phyloP scores from a whole-genome alignment of 1,284 basidiomycete species.

The Entoloma clypeatum region DNA sequence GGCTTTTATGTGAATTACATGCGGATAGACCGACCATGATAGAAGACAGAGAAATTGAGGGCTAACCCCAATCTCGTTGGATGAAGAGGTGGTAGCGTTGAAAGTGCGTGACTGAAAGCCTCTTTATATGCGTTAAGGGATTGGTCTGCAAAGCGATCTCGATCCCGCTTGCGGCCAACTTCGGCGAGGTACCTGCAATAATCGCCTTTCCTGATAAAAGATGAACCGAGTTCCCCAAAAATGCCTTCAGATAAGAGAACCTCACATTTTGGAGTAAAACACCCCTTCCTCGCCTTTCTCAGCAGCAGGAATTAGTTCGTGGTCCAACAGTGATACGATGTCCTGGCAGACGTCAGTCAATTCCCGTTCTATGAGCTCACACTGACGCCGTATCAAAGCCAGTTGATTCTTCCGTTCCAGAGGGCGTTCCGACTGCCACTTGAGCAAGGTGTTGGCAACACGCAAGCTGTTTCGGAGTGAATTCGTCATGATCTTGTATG shows the following conservation, averaged over 20 bases:
- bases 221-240: not conserved
- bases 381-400: constrained; percentile 47
- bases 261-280: constrained; percentile 68
- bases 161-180: constrained; percentile 49
- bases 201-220: constrained; percentile 54
- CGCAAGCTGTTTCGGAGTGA: constrained; percentile 61
- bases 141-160: constrained; percentile 43
- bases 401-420: constrained; percentile 34
- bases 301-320: constrained; percentile 51
- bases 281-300: constrained; percentile 59
- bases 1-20: not conserved
- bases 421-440: constrained; percentile 36
- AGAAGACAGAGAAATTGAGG: constrained; percentile 96
- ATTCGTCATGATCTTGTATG: constrained; percentile 68
- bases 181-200: constrained; percentile 70
- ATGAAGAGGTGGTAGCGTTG: constrained; percentile 55
- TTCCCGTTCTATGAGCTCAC: constrained; percentile 53
- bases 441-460: constrained; percentile 52
- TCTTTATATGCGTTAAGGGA: constrained; percentile 63
- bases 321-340: constrained; percentile 52
- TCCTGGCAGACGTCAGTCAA: constrained; percentile 55
- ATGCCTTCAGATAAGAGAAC: constrained; percentile 8
- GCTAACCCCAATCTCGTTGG: constrained; percentile 84
- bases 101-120: constrained; percentile 62
- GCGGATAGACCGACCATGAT: constrained; percentile 54